phyloP scores from a whole-genome alignment of 2,329 filamentous ascomycete species.

The Cercospora sojina region DNA sequence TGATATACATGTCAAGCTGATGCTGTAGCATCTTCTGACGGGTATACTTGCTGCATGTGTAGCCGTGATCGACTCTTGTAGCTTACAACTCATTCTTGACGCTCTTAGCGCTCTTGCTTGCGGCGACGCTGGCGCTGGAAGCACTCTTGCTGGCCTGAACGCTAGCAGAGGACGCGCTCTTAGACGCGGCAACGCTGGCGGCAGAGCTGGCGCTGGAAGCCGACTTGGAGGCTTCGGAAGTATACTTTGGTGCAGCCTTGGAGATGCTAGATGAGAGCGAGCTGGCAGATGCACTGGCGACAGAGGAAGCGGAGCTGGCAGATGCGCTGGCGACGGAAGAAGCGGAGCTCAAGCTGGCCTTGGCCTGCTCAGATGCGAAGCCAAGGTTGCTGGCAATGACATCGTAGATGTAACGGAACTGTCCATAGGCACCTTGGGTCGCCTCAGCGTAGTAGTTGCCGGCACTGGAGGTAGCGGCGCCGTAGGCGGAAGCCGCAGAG shows the following conservation, averaged over 20 bases:
- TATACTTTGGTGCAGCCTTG: slow-evolving; percentile 33
- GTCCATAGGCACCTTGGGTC: slow-evolving; percentile 59
- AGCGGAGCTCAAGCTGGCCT: slow-evolving; percentile 39
- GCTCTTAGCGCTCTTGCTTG: slow-evolving; percentile 31
- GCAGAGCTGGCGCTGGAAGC: slow-evolving; percentile 36
- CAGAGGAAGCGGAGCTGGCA: slow-evolving; percentile 30
- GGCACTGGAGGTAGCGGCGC: slow-evolving; percentile 54
- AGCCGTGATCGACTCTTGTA: background rate
- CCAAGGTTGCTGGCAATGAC: slow-evolving; percentile 48
- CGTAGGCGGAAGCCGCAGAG: slow-evolving; percentile 41
- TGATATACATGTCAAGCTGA: background rate
- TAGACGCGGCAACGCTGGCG: slow-evolving; percentile 36
- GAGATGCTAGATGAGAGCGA: slow-evolving; percentile 37
- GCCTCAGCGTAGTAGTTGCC: slow-evolving; percentile 75
- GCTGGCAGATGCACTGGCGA: slow-evolving; percentile 35
- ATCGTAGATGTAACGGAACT: slow-evolving; percentile 41
- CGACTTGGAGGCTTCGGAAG: slow-evolving; percentile 31
- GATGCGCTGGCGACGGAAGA: slow-evolving; percentile 29
- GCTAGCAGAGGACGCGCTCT: slow-evolving; percentile 32
- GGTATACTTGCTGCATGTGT: background rate
- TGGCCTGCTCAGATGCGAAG: slow-evolving; percentile 43
- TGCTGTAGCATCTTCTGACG: background rate
- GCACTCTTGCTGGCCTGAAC: slow-evolving; percentile 33
- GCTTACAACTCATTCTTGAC: slow-evolving; percentile 27
- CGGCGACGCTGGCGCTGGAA: slow-evolving; percentile 36